These are phyloP conservation scores for Millerozyma acaciae DNA, from an alignment of 805 yeast species.

Conservation along the genomic window DNA sequence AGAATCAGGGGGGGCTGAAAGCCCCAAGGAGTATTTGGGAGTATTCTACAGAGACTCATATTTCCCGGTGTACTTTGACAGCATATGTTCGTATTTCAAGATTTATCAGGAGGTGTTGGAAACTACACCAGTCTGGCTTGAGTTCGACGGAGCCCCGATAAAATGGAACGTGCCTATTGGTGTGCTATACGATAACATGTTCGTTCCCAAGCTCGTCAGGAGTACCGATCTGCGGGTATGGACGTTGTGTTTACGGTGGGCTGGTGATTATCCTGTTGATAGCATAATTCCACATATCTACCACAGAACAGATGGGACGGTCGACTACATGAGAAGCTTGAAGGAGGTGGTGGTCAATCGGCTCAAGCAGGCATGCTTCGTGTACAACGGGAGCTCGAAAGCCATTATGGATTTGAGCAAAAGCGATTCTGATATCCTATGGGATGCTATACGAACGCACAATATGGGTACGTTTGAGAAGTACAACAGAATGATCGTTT, in stretches of 20 bases:
- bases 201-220: conserved; percentile 22
- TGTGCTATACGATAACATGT: conserved; percentile 52
- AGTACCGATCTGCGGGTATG: conserved; percentile 27
- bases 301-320: conserved; percentile 6
- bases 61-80: conserved; percentile 40
- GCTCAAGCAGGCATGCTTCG: conserved; percentile 76
- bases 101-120: conserved; percentile 17
- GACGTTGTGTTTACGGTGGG: conserved; percentile 32
- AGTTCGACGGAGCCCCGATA: conserved; percentile 58
- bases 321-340: conserved; percentile 28
- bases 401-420: conserved; percentile 74
- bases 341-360: conserved; percentile 67
- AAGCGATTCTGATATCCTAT: conserved; percentile 52
- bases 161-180: conserved; percentile 81
- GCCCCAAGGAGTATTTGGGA: conserved; percentile 15
- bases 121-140: conserved; percentile 54
- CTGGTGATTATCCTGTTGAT: conserved; percentile 23
- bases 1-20: conserved; percentile 15
- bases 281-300: conserved; percentile 28
- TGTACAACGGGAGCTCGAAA: conserved; percentile 73
- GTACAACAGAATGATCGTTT: conserved; percentile 25
- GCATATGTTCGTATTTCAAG: conserved; percentile 36
- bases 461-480: conserved; percentile 24
- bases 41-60: conserved; percentile 46
- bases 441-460: conserved; percentile 46